Conservation (phyloP, 257 asterid genomes). For the Nicotiana tomentosiformis region DNA sequence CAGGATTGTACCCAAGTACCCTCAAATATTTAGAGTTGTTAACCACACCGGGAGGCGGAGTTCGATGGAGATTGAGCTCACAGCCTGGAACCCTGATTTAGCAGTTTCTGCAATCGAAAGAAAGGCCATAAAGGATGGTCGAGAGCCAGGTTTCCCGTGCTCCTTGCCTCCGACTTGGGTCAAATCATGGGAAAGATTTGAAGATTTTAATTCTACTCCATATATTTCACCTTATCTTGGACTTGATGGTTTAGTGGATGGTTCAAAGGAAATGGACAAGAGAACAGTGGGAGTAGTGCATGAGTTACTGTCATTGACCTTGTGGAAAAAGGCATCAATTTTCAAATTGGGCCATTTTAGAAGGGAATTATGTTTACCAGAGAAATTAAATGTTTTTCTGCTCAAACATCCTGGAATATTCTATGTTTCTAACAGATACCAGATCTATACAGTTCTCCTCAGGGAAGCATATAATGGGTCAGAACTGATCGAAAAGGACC, state of each 20-base stretch:
- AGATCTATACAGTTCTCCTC: conserved; percentile 68
- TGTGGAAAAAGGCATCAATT: conserved; percentile 81
- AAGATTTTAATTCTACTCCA: conserved; percentile 67
- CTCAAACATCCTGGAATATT: conserved; percentile 78
- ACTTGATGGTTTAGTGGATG: conserved; percentile 30
- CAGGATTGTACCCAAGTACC: conserved; percentile 68
- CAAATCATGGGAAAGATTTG: conserved; percentile 53
- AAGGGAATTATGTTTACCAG: conserved; percentile 70
- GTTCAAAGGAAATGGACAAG: conserved; percentile 66
- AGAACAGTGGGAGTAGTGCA: conserved; percentile 66
- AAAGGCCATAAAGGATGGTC: conserved; percentile 39
- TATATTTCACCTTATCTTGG: conserved; percentile 67
- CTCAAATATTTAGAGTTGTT: conserved; percentile 57
- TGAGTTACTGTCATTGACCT: conserved; percentile 65
- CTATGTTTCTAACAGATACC: conserved; percentile 10
- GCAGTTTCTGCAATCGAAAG: conserved; percentile 62
- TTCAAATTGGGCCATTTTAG: conserved; percentile 64
- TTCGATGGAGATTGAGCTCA: conserved; percentile 82
- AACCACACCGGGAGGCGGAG: conserved; percentile 63
- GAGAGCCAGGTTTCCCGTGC: conserved; percentile 54
- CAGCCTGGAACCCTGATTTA: conserved; percentile 40
- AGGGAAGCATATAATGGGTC: conserved; percentile 72
- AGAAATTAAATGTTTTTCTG: conserved; percentile 59
- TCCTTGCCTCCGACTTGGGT: conserved; percentile 64
- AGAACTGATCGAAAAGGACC: conserved; percentile 72